A percentile compares a stretch with the other conserved stretches of the same genome.
phyloP scores from a whole-genome alignment of 495 filamentous ascomycete species.

The Rhypophila decipiens region DNA sequence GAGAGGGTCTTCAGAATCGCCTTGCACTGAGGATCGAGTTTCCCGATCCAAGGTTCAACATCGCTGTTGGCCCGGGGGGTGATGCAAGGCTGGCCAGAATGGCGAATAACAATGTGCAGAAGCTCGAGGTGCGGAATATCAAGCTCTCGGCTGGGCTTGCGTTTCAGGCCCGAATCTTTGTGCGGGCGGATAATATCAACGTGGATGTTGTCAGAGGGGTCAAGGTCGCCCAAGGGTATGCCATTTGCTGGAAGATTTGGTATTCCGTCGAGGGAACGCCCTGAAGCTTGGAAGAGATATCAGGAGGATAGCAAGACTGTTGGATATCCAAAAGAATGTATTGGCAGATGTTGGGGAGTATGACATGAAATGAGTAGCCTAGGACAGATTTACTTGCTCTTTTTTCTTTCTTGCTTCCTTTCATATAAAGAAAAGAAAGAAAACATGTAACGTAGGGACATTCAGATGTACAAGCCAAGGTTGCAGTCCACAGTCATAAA shows the following conservation, averaged over 20 bases:
- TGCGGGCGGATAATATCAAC: background rate
- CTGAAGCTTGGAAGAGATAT: too few relatives aligned
- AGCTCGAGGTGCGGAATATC: background rate
- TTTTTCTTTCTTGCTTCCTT: too few relatives aligned
- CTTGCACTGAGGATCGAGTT: background rate
- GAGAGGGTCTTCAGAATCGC: background rate
- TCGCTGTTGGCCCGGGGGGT: background rate
- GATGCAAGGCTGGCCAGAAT: background rate
- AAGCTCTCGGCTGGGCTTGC: background rate
- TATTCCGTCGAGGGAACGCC: too few relatives aligned
- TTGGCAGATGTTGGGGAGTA: too few relatives aligned
- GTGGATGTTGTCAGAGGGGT: background rate
- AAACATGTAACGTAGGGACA: too few relatives aligned
- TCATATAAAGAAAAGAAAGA: too few relatives aligned
- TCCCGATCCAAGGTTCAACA: background rate
- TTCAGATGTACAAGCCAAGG: too few relatives aligned
- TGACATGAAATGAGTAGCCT: too few relatives aligned
- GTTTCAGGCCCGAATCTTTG: background rate
- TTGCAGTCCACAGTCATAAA: too few relatives aligned
- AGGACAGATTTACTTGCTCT: too few relatives aligned
- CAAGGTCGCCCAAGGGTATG: background rate
- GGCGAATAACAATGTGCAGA: background rate
- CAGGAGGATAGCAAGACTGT: too few relatives aligned
- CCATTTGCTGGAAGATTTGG: background rate
- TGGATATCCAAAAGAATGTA: too few relatives aligned